Evolutionary conservation across 345 rosid genomes (phyloP), one percentile per base, ranked within the genome.

Genomic region (Salix caprea): DNA sequence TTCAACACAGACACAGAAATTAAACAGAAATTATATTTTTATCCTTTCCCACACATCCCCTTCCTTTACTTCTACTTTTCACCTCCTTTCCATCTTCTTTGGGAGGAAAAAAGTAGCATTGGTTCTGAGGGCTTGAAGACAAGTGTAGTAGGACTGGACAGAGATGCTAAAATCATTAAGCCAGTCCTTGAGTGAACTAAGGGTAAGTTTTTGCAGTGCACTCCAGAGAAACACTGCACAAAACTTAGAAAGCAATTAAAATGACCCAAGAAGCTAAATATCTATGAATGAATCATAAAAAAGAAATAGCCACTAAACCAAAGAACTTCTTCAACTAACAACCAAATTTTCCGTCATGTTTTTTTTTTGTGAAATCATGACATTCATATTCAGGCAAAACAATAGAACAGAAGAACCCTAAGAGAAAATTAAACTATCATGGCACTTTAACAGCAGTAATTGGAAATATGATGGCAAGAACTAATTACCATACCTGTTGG

Each of bases 401-500:
- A 50, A 21, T 23, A 72, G 75, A 60, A 21, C 60, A 4, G 21
- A 19, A 19, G 36, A 15, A 19, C 4, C 19, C 67, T 9, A 6
- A 32, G 65, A 66, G 40, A 58, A 10, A 46, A 70, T 46, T 37
- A 18, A 44, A 65, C 36, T 24, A 50, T 23, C 21, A 9, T 7
- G 52, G 44, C 26, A 21, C 62, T 56, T 56, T 21, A 6, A 18
- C 58, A 26, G 39, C 30, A 34, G 11, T 42, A 52, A 32, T 8
- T 37, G 12, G 10, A 62, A 24, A 77, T 65, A 46, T 62, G 21
- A 16, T 15, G 26, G 73, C 10, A 58, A 62, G 39, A 36, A 73
- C 34, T 73, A 23, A 70, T 36, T n/a, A 3, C 10, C 73, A 70
- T 71, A 94, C 99, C 93, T 92, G 94, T 79, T 94, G 97, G 80